Conservation (phyloP, 2,329 filamentous ascomycete genomes). For the Aspergillus fischeri region DNA sequence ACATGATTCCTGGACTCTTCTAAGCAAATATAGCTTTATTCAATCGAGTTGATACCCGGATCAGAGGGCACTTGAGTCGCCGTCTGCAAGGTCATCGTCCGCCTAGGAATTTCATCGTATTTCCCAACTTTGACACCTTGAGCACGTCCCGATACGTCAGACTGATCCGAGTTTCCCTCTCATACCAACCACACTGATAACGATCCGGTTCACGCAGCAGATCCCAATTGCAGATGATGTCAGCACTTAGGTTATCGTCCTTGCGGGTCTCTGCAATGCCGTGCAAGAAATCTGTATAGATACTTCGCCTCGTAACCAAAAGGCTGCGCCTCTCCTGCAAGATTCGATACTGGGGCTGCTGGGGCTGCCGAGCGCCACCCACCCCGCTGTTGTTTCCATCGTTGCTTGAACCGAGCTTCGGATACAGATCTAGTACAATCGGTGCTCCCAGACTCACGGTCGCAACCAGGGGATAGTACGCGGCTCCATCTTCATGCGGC, state of each 20-base stretch:
- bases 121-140: conserved; percentile 70
- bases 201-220: conserved; percentile 44
- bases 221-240: conserved; percentile 54
- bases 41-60: not conserved
- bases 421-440: conserved; percentile 73
- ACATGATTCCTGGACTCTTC: conserved; percentile 63
- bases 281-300: conserved; percentile 57
- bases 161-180: conserved; percentile 53
- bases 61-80: not conserved
- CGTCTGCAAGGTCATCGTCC: conserved; percentile 15
- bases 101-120: conserved; percentile 56
- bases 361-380: conserved; percentile 23
- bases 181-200: conserved; percentile 40
- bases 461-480: conserved; percentile 83
- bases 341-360: conserved; percentile 52
- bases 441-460: conserved; percentile 80
- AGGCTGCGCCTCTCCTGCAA: conserved; percentile 79
- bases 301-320: conserved; percentile 51
- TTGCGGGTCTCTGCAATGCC: conserved; percentile 53
- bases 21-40: conserved; percentile 13
- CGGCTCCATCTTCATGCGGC: conserved; percentile 88
- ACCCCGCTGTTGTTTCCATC: conserved; percentile 4
- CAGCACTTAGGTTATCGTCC: conserved; percentile 60
- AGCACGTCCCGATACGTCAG: conserved; percentile 77
- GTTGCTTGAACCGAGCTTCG: conserved; percentile 45